Evolutionary conservation across 1,284 basidiomycete species (phyloP), one percentile per base, ranked within the genome.

Genomic region (Rhodotorula sp.): DNA sequence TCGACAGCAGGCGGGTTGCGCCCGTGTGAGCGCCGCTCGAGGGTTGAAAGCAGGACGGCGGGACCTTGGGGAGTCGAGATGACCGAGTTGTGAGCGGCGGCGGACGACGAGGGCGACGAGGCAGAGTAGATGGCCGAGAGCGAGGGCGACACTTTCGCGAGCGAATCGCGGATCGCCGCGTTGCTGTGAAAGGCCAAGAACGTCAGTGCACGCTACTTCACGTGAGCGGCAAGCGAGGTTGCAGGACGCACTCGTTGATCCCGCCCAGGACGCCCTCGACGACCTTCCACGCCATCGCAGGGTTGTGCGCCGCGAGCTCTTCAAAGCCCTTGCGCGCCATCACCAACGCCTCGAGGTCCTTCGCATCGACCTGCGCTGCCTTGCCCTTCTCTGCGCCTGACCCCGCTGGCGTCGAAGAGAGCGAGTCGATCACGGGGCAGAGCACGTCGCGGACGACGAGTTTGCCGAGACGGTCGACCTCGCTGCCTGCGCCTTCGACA

Each of bases 241-340:
- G 46, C 44, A 60, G 19, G 25, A 86, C 91, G 75, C 81, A 93
- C 91, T 92, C 90, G 81, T 95, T 92, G 80, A 97, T 91, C 41
- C 91, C 92, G 42, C 89, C 86, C n/a, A 97, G 84, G 63, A 97
- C 87, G 78, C 97, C 93, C 63, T 94, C 87, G 57, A 97, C 87
- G 64, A 95, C 84, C 71, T 88, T 89, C 80, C 96, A 96, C 0
- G 91, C 90, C 19, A 96, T 84, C 69, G 90, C 88, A 0, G 94
- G 88, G 78, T 95, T 93, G 44, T 87, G 86, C 42, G 89, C 87
- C 71, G 88, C 88, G 42, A 98, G 85, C 78, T 94, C 92, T 62
- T 87, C 83, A 81, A 97, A 97, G 1, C 95, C 95, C 71, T 92
- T 86, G 56, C 91, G 88, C 59, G 98, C 86, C 88, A 94, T 91